Conservation (phyloP, 805 yeast species). For the Vanderwaltozyma tropicalis region DNA sequence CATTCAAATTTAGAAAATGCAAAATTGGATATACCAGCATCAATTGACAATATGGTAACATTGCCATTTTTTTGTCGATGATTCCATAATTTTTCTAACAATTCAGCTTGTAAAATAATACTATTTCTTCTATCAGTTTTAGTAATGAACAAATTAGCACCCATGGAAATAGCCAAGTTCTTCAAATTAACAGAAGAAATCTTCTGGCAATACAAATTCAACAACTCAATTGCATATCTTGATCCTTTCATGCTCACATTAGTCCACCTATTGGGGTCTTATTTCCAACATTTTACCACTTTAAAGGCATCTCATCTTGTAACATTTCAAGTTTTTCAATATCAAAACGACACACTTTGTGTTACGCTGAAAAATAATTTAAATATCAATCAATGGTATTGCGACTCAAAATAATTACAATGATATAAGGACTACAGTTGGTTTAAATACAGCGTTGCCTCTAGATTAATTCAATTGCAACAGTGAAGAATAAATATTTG, state of each 20-base stretch:
- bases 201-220: slow-evolving; percentile 6
- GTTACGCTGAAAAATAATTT: too few species aligned
- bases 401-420: too few species aligned
- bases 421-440: too few species aligned
- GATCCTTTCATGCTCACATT: background rate
- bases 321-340: too few species aligned
- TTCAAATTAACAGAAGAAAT: slow-evolving; percentile 11
- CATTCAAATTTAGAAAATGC: slow-evolving; percentile 23
- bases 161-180: slow-evolving; percentile 13
- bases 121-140: slow-evolving; percentile 9
- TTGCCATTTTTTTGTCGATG: slow-evolving; percentile 5
- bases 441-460: too few species aligned
- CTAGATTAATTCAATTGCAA: too few species aligned
- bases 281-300: too few species aligned
- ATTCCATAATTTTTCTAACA: slow-evolving; percentile 8
- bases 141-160: slow-evolving; percentile 15
- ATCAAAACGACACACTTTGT: too few species aligned
- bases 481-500: too few species aligned
- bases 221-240: background rate
- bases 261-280: too few species aligned
- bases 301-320: too few species aligned
- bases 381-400: too few species aligned
- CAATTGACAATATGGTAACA: slow-evolving; percentile 27
- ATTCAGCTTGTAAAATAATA: slow-evolving; percentile 8
- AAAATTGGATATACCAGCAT: slow-evolving; percentile 32